Base-by-base conservation (phyloP, 1,284 basidiomycete genomes). In the Pseudozyma hubeiensis region DNA sequence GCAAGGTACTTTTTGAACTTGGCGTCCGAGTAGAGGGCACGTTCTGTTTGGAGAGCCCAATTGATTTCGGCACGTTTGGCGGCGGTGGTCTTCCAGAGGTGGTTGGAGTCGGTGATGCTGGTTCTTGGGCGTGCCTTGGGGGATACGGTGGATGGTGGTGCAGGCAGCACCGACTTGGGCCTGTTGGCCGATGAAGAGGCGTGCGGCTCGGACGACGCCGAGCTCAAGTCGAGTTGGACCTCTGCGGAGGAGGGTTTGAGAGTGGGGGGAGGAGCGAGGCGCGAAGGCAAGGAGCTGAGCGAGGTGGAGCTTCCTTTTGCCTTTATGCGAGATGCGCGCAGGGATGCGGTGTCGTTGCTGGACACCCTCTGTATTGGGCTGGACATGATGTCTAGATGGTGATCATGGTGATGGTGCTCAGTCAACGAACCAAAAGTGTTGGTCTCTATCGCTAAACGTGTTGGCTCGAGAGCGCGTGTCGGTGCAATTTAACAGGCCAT, bases 1-100 rank as follows among this genome's bases (percentile, higher is more conserved):
- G 91, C 89, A 0, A 91, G 88, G 85, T 95, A 98, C 86, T 97
- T 97, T 87, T 93, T 94, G 87, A 91, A 99, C 85, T 95, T 95
- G n/a, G 92, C 90, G 85, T 99, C 96, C 17, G 75, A 64, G 33
- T 78, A 71, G 37, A 85, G 67, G 3, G 82, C 73, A 16, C 75
- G 72, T 52, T 84, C 82, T 17, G 71, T 77, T 54, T 83, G 81
- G 8, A 75, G 39, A 2, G 81, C 81, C 82, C 82, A 84, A 17
- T 60, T 68, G 50, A 71, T 76, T 47, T 83, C 81, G 3, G 82
- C 81, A 13, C 78, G 49, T 53, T 76, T 78, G 5, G 81, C 82
- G 9, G 76, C 81, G n/a, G 70, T 68, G 33, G 68, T 81, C 41
- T 69, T 70, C 82, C 82, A 84, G 5, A 78, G 57, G 31, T 75